These are phyloP conservation scores for Talaromyces sp. DNA, from an alignment of 2,329 filamentous ascomycete species.

Conservation along the genomic window DNA sequence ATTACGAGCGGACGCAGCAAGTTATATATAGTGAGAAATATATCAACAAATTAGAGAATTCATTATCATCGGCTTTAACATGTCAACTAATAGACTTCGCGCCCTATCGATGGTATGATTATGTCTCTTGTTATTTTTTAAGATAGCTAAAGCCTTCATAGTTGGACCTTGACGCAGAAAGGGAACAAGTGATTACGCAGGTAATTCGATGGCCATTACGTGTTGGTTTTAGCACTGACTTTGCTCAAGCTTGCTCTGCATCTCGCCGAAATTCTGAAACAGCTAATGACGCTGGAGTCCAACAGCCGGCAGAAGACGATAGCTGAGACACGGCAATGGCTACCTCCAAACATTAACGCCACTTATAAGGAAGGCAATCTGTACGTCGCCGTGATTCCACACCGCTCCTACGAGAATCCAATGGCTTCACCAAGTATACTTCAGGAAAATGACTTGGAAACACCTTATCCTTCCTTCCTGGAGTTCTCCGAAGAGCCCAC, in stretches of 20 bases:
- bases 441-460: not conserved
- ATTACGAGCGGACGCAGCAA: not conserved
- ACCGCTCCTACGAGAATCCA: not conserved
- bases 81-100: not conserved
- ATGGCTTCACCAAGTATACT: not conserved
- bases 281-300: not conserved
- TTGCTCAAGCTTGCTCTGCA: not conserved
- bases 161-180: not conserved
- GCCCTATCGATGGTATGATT: not conserved
- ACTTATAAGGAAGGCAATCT: not conserved
- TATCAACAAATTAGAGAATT: not conserved
- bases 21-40: not conserved
- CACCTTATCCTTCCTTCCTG: not conserved
- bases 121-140: not conserved
- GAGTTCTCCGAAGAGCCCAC: not conserved
- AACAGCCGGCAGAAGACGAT: not conserved
- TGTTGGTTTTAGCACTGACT: not conserved
- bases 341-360: not conserved
- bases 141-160: not conserved
- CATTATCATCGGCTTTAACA: not conserved
- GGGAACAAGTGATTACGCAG: not conserved
- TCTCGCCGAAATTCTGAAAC: not conserved
- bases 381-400: not conserved
- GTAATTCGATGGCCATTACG: not conserved
- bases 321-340: not conserved